A percentile compares a stretch with the other conserved stretches of the same genome.
Conservation (phyloP, 1,284 basidiomycete genomes). For the Filobasidium uniguttulatum region DNA sequence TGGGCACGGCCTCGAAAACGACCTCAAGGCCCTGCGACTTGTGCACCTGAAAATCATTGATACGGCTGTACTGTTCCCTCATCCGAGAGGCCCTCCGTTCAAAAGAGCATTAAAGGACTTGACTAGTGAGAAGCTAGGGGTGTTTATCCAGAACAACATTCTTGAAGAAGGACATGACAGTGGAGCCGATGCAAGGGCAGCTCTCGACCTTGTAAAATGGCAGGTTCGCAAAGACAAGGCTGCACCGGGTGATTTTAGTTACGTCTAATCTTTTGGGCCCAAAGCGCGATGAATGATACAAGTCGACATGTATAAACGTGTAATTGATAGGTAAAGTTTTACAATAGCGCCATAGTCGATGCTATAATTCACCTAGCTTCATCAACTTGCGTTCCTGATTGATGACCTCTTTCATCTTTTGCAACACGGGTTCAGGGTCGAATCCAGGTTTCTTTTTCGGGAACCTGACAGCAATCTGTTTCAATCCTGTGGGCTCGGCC, state of each 20-base stretch:
- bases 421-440: slow-evolving; percentile 7
- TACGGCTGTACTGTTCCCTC: slow-evolving; percentile 69
- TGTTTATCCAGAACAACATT: slow-evolving; percentile 60
- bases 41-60: slow-evolving; percentile 70
- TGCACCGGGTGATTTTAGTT: not conserved
- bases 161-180: slow-evolving; percentile 65
- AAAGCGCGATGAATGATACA: not conserved
- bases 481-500: slow-evolving; percentile 2
- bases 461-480: slow-evolving; percentile 10
- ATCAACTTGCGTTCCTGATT: slow-evolving; percentile 4
- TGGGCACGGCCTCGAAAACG: slow-evolving; percentile 67
- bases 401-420: slow-evolving; percentile 7
- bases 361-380: not conserved
- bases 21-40: slow-evolving; percentile 70
- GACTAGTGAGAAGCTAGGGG: slow-evolving; percentile 62
- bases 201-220: slow-evolving; percentile 59
- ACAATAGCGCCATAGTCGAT: not conserved
- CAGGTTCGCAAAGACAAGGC: slow-evolving; percentile 29
- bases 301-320: not conserved
- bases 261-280: no score
- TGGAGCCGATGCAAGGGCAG: slow-evolving; percentile 66
- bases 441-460: slow-evolving; percentile 9
- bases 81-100: slow-evolving; percentile 61
- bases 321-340: no score
- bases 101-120: slow-evolving; percentile 62